These are phyloP conservation scores for Incumbomyces delicatus DNA, from an alignment of 2,329 filamentous ascomycete genomes.

Conservation along the genomic window DNA sequence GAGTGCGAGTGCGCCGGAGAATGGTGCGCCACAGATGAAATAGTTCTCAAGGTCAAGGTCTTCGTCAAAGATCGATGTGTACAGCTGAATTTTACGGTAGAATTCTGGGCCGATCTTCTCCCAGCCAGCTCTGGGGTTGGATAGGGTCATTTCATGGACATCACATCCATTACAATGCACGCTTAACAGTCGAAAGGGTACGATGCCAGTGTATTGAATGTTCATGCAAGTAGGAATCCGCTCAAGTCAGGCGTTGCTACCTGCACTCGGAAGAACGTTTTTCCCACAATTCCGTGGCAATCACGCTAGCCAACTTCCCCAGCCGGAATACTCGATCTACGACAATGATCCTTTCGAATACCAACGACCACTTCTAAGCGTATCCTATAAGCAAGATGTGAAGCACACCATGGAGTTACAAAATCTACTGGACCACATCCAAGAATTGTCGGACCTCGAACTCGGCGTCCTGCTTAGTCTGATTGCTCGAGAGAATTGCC, in stretches of 20 bases:
- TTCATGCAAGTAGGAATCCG: background rate
- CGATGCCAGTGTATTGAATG: background rate
- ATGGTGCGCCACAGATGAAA: slow-evolving; percentile 80
- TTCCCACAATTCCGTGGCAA: background rate
- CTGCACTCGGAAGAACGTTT: background rate
- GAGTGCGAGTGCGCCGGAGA: slow-evolving; percentile 82
- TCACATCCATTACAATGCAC: background rate
- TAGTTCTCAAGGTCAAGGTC: slow-evolving; percentile 94
- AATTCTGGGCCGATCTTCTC: slow-evolving; percentile 86
- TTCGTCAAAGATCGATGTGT: slow-evolving; percentile 84
- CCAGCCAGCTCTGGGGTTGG: slow-evolving; percentile 77
- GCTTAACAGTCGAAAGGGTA: too few species aligned
- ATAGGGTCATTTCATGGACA: slow-evolving; percentile 31
- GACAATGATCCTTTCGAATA: too few species aligned
- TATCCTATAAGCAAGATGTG: background rate
- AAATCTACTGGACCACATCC: slow-evolving; percentile 57
- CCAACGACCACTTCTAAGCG: background rate
- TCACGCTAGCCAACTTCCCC: background rate
- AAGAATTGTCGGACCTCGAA: slow-evolving; percentile 76
- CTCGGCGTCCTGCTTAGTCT: slow-evolving; percentile 76
- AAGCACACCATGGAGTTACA: slow-evolving; percentile 50
- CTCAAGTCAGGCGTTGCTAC: background rate
- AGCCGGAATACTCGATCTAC: background rate
- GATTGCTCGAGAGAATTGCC: slow-evolving; percentile 73
- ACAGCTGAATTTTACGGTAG: slow-evolving; percentile 90